Percentiles rank a stretch among this genome's conserved stretches.
Conservation (phyloP, 345 rosid species). For the Clarkia xantiana region DNA sequence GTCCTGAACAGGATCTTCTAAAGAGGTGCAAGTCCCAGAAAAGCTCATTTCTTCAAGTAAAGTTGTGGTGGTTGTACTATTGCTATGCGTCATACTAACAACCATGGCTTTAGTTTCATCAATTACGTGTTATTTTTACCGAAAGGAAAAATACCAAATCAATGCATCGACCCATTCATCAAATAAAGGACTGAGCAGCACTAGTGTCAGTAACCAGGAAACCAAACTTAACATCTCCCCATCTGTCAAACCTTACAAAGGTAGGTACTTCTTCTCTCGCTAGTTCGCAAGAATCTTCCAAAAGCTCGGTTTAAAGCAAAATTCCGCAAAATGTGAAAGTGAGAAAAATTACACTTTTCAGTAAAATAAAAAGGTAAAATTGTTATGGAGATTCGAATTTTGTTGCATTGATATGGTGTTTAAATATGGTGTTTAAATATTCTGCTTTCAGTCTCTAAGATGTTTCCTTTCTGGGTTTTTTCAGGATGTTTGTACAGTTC, state of each 20-base stretch:
- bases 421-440: no score
- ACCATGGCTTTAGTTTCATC: conserved; percentile 61
- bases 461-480: conserved; percentile 3
- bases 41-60: conserved; percentile 33
- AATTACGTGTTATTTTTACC: conserved; percentile 34
- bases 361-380: no score
- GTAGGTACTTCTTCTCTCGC: conserved; percentile 14
- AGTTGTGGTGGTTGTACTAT: conserved; percentile 36
- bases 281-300: no score
- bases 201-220: conserved; percentile 57
- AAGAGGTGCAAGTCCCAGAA: conserved; percentile 19
- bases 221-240: conserved; percentile 22
- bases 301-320: no score
- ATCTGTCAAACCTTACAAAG: conserved; percentile 22
- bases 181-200: conserved; percentile 63
- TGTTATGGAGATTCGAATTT: no score
- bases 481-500: conserved; percentile 60
- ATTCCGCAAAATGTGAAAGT: background rate
- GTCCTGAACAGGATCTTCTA: conserved; percentile 35
- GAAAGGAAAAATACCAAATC: conserved; percentile 31
- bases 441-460: background rate
- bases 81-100: conserved; percentile 47
- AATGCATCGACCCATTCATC: conserved; percentile 37
- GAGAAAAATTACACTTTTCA: background rate
- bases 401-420: background rate